Percentiles rank a stretch among this genome's conserved stretches.
Evolutionary conservation across 2,329 filamentous ascomycete species (phyloP).

Genomic region (Trichoderma koningiopsis): DNA sequence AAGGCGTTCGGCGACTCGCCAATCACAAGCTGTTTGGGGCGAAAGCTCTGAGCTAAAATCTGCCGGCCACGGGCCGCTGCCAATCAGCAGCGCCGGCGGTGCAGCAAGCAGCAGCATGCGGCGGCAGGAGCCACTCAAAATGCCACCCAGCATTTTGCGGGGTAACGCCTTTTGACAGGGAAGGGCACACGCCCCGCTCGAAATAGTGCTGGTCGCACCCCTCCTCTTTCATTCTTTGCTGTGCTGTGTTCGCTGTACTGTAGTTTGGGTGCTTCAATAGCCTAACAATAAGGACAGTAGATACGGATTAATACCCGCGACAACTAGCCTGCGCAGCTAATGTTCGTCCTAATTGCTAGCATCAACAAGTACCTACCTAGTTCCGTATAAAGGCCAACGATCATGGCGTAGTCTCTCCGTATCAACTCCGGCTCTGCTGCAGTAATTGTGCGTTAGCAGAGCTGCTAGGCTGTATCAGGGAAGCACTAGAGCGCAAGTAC

Average conservation of each 20-base stretch:
- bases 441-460: background rate
- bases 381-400: background rate
- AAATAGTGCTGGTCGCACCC: background rate
- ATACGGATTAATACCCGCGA: background rate
- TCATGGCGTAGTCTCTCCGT: background rate
- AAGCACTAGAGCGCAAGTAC: background rate
- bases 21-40: background rate
- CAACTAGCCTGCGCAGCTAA: background rate
- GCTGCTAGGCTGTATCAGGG: background rate
- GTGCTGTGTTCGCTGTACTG: background rate
- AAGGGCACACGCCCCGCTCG: background rate
- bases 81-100: conserved; percentile 26
- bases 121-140: conserved; percentile 9
- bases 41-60: conserved; percentile 19
- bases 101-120: conserved; percentile 2
- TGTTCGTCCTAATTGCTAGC: background rate
- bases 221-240: background rate
- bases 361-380: background rate
- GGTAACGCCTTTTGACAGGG: conserved; percentile 22
- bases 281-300: background rate
- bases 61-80: conserved; percentile 26
- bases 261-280: background rate
- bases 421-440: background rate
- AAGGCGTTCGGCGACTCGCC: conserved; percentile 3
- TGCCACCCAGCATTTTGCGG: conserved; percentile 26